These are phyloP conservation scores for Gossypium gossypioides DNA, from an alignment of 441 rosid genomes.

Conservation along the genomic window DNA sequence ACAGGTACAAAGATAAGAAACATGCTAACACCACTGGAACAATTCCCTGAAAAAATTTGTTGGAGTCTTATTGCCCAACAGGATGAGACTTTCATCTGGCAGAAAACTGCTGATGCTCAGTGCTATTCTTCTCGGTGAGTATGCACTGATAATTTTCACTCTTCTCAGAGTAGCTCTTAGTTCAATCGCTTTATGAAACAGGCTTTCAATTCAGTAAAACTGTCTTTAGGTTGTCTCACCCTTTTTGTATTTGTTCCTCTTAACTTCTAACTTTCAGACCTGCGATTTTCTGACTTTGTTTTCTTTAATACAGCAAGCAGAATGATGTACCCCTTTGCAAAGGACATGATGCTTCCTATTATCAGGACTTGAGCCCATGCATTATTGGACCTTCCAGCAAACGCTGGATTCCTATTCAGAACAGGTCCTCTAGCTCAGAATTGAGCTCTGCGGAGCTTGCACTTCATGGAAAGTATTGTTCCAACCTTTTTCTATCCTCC, in stretches of 20 bases:
- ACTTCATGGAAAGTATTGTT: constrained; percentile 71
- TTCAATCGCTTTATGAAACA: not conserved
- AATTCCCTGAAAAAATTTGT: constrained; percentile 60
- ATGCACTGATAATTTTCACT: constrained; percentile 3
- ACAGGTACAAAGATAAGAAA: constrained; percentile 39
- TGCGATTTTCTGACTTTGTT: not conserved
- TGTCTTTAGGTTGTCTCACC: not conserved
- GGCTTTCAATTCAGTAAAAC: not conserved
- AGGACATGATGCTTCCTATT: constrained; percentile 49
- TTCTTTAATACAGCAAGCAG: constrained; percentile 36
- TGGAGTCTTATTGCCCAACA: constrained; percentile 89
- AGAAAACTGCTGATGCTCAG: constrained; percentile 57
- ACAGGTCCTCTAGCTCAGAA: constrained; percentile 50
- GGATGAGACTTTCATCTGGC: constrained; percentile 92
- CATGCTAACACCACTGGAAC: constrained; percentile 43
- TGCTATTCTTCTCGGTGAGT: constrained; percentile 71
- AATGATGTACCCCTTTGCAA: constrained; percentile 54
- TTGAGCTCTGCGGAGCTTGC: constrained; percentile 53
- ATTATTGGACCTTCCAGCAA: constrained; percentile 67
- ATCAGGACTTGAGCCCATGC: constrained; percentile 73
- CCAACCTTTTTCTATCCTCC: constrained; percentile 6
- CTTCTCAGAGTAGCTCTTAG: not conserved
- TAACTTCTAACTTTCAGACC: not conserved
- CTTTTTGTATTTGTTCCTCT: not conserved
- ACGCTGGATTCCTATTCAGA: constrained; percentile 81